Conservation (phyloP, 164 flowering plant genomes). For the Paratinospora sagittata region DNA sequence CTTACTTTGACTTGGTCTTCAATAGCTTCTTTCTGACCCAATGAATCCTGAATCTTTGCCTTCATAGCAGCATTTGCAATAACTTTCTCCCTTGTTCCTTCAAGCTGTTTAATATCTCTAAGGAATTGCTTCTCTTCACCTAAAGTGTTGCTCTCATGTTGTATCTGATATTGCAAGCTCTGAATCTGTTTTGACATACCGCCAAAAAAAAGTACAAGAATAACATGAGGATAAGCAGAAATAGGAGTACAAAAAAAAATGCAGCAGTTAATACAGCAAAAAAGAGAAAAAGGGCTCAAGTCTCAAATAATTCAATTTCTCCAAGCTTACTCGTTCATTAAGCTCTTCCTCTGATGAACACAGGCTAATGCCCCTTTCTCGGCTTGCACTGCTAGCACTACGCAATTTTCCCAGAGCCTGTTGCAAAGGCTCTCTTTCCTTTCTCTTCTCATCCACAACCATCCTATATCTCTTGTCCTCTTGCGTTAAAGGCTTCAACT, state of each 20-base stretch:
- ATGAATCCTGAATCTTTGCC: conserved; percentile 68
- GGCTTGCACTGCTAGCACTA: conserved; percentile 32
- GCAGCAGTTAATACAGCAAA: not conserved
- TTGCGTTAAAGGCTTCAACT: conserved; percentile 38
- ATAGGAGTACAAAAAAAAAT: not conserved
- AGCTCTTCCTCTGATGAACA: conserved; percentile 94
- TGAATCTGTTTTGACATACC: conserved; percentile 43
- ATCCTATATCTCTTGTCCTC: conserved; percentile 46
- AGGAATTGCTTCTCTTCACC: conserved; percentile 86
- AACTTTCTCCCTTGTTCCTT: conserved; percentile 84
- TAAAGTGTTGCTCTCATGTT: conserved; percentile 90
- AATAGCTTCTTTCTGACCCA: conserved; percentile 69
- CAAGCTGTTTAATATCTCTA: conserved; percentile 79
- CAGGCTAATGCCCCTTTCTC: conserved; percentile 49
- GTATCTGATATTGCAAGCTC: conserved; percentile 70
- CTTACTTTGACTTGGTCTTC: conserved; percentile 92
- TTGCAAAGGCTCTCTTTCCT: conserved; percentile 73
- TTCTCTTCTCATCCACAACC: conserved; percentile 54
- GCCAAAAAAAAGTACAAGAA: not conserved
- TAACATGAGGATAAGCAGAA: not conserved
- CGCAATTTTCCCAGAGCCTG: conserved; percentile 80
- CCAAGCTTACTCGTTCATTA: conserved; percentile 55
- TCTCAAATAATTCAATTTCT: not conserved
- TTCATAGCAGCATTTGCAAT: conserved; percentile 69
- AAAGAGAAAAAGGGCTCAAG: not conserved